phyloP scores from a whole-genome alignment of 163 green algal genomes.

The Prototheca cutis region DNA sequence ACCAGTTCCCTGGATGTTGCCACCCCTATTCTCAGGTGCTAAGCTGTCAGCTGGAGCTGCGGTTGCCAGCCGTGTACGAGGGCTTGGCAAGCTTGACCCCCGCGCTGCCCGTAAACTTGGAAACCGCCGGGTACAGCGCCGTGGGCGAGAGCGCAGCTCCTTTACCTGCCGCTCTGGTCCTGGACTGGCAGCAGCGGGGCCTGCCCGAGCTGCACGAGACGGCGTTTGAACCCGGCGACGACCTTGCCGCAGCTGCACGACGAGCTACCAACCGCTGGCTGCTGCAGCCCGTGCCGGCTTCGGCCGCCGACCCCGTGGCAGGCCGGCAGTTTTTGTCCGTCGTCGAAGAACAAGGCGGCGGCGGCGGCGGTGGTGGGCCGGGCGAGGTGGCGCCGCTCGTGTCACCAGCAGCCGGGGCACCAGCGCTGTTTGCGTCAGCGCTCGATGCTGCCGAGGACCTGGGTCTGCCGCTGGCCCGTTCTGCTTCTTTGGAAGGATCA shows the following conservation, averaged over 20 bases:
- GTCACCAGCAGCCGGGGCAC: background rate
- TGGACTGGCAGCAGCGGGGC: background rate
- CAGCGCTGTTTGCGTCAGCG: no score
- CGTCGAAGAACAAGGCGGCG: background rate
- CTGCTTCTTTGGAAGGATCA: no score
- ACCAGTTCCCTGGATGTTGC: no score
- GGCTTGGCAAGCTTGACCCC: slow-evolving; percentile 7
- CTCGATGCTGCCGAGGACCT: no score
- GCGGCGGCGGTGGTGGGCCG: background rate
- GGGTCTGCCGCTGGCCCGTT: background rate
- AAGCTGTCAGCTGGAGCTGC: slow-evolving; percentile 28
- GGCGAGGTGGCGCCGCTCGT: background rate
- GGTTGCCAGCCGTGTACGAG: slow-evolving; percentile 35
- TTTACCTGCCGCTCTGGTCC: background rate
- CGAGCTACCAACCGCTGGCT: background rate
- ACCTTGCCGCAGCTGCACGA: background rate
- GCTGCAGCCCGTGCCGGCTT: background rate
- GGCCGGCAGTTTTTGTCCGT: background rate
- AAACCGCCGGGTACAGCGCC: background rate
- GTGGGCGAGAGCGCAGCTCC: no score
- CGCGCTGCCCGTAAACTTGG: background rate
- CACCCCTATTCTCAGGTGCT: no score
- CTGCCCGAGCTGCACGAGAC: background rate
- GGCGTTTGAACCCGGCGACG: background rate
- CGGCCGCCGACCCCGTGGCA: background rate